Conservation (phyloP, 495 filamentous ascomycete genomes). For the Aspergillus panamensis region DNA sequence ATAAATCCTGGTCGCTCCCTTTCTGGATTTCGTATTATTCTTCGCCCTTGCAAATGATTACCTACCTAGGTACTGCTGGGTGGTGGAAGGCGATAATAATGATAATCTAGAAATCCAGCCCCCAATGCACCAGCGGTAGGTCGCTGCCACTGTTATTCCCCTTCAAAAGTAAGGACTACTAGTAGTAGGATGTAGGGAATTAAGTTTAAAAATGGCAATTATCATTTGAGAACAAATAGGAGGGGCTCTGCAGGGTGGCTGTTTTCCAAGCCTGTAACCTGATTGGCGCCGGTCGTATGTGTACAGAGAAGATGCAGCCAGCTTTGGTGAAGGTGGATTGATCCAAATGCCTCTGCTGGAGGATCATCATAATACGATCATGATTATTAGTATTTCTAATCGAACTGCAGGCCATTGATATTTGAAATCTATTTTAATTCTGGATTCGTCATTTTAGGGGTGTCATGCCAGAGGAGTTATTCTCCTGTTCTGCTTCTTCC, state of each 20-base stretch:
- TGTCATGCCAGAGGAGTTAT: not conserved
- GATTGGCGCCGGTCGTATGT: not conserved
- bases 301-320: not conserved
- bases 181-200: not conserved
- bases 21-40: constrained; percentile 17
- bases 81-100: not conserved
- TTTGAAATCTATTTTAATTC: constrained; percentile 1
- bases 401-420: not conserved
- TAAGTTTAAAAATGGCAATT: not conserved
- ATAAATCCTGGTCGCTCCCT: constrained; percentile 10
- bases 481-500: not conserved
- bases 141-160: too few relatives aligned
- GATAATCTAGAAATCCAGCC: not conserved
- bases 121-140: too few relatives aligned
- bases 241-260: not conserved
- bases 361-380: not conserved
- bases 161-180: not conserved
- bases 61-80: too few relatives aligned
- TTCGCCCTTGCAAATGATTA: constrained; percentile 3
- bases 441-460: constrained; percentile 5
- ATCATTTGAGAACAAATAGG: not conserved
- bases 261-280: not conserved
- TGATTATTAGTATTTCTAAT: not conserved
- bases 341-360: not conserved
- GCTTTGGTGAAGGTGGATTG: not conserved